Evolutionary conservation across 2,329 filamentous ascomycete species (phyloP), one percentile per base, ranked within the genome.

Genomic region (Tolypocladium album): DNA sequence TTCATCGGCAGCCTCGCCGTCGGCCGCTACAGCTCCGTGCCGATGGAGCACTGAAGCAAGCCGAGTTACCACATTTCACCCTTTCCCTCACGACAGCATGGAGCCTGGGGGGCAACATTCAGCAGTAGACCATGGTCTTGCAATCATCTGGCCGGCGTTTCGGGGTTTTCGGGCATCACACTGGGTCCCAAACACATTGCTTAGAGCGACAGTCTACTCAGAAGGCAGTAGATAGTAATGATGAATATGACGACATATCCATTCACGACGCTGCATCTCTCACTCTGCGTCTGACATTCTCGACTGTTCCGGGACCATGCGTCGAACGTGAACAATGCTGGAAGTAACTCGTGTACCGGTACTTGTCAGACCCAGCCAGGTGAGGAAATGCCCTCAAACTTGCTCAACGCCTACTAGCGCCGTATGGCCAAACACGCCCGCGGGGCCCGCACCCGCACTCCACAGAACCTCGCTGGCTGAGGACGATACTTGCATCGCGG

Each of bases 1-100:
- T 97, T 97, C 69, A 70, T 95, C n/a, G 93, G 93, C 31, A 94
- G 94, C 71, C 75, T 97, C 52, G 82, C 84, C 0, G 82, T 94
- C 62, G 91, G 92, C 38, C 83, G 92, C 64, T 94, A 86, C 67
- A 78, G 77, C 36, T 69, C 77, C 53, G 65, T 75, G 27, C 72
- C 75, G 17, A 50, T 50, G 45, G 82, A 83, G 59, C 82, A 86
- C 58, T 52, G 27, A n/a, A 31, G 15, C 47, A 31, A n/a, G 27
- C n/a, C 9, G 47, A 12, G 34, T n/a, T 31, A 31, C 5, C 47
- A 9, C 7, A n/a, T 8, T 34, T 20, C 15, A 2, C 9, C 47
- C 27, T 9, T 3, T 11, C 20, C 47, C 24, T 27, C 45, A 50
- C 45, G 24, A 50, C 24, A 24, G 15, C 45, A 50, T 17, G 24